Evolutionary conservation across 768 basidiomycete species (phyloP).

Genomic region (Macrolepiota fuliginosa): DNA sequence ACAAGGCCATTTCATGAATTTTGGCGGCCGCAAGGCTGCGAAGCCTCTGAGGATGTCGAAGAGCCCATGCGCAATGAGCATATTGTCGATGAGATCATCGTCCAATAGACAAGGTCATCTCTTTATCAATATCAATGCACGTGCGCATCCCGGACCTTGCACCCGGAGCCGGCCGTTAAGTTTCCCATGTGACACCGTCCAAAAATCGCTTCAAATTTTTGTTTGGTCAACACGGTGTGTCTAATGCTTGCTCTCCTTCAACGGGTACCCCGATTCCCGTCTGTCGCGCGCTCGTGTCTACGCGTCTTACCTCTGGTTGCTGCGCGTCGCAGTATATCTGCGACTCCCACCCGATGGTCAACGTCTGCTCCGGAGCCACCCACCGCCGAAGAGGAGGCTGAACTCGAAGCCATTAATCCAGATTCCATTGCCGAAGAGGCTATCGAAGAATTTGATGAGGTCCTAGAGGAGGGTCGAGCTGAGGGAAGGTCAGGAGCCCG

Average conservation of each 20-base stretch:
- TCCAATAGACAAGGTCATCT: neutral
- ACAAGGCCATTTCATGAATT: slow-evolving; percentile 38
- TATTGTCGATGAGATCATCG: neutral
- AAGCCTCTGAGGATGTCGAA: slow-evolving; percentile 50
- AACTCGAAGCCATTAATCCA: slow-evolving; percentile 18
- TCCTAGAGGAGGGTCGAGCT: neutral
- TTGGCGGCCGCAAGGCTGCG: slow-evolving; percentile 47
- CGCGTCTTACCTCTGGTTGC: slow-evolving; percentile 19
- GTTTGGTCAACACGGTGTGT: slow-evolving; percentile 10
- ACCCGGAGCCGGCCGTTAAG: slow-evolving; percentile 21
- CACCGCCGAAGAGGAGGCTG: slow-evolving; percentile 19
- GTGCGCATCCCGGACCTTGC: neutral
- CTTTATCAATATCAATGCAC: no score
- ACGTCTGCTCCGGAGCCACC: slow-evolving; percentile 26
- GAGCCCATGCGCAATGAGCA: slow-evolving; percentile 19
- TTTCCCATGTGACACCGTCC: slow-evolving; percentile 27
- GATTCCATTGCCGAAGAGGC: slow-evolving; percentile 8
- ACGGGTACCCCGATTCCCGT: slow-evolving; percentile 24
- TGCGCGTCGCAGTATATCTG: slow-evolving; percentile 25
- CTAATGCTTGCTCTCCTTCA: slow-evolving; percentile 35
- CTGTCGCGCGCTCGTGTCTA: slow-evolving; percentile 25
- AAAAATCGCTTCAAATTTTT: slow-evolving; percentile 31
- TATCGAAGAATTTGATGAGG: slow-evolving; percentile 17
- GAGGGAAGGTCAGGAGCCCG: neutral
- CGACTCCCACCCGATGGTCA: slow-evolving; percentile 20